These are phyloP conservation scores for Bipolaris zeicola DNA, from an alignment of 2,329 filamentous ascomycete genomes.

Conservation along the genomic window DNA sequence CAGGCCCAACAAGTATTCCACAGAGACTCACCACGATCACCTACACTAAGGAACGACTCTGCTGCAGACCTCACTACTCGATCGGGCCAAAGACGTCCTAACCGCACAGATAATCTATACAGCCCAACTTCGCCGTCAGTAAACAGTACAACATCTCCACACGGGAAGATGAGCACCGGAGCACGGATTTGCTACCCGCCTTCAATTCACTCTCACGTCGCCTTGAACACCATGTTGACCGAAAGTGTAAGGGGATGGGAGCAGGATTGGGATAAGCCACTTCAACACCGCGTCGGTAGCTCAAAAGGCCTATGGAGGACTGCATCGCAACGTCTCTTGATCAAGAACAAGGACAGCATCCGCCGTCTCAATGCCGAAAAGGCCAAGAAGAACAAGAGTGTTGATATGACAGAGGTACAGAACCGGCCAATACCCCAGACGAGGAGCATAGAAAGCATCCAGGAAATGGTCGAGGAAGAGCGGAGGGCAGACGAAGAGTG, in stretches of 20 bases:
- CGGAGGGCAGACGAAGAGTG: constrained; percentile 11
- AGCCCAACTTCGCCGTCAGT: not conserved
- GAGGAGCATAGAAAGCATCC: constrained; percentile 14
- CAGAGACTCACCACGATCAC: not conserved
- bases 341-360: constrained; percentile 13
- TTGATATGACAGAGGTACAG: not conserved
- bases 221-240: not conserved
- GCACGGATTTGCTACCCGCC: not conserved
- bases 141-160: not conserved
- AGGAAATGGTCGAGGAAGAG: constrained; percentile 17
- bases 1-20: constrained; percentile 6
- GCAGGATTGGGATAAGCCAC: constrained; percentile 11
- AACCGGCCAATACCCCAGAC: constrained; percentile 3
- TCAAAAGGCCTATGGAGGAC: constrained; percentile 10
- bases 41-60: constrained; percentile 7
- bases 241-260: constrained; percentile 10
- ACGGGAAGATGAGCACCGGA: not conserved
- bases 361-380: constrained; percentile 4
- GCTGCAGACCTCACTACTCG: constrained; percentile 11
- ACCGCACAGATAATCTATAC: not conserved
- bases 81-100: not conserved
- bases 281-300: constrained; percentile 9
- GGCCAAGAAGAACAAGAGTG: not conserved
- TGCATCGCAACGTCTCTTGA: constrained; percentile 4
- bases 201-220: not conserved